phyloP scores from a whole-genome alignment of 306 rosid genomes.

The Corylus heterophylla region DNA sequence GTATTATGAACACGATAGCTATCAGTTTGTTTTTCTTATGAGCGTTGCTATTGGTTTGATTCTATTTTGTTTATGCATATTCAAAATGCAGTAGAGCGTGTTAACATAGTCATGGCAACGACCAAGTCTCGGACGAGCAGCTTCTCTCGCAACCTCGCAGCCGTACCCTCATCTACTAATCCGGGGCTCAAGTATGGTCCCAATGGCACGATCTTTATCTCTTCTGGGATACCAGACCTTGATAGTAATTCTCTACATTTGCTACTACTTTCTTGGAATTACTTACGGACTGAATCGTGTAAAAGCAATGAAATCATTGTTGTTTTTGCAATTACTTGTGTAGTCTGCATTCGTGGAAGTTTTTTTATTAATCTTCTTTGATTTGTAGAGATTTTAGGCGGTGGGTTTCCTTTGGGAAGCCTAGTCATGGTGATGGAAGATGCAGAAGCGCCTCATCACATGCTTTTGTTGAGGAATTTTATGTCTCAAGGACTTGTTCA shows the following conservation, averaged over 20 bases:
- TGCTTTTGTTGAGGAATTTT: constrained; percentile 89
- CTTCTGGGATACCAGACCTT: constrained; percentile 80
- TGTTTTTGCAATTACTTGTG: neutral
- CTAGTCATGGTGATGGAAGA: constrained; percentile 91
- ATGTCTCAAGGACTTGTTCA: constrained; percentile 91
- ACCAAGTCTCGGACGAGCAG: constrained; percentile 59
- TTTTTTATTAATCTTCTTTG: constrained; percentile 9
- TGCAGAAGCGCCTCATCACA: constrained; percentile 95
- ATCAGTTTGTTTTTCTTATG: neutral
- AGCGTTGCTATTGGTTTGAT: neutral
- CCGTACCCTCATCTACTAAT: constrained; percentile 41
- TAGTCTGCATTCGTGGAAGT: constrained; percentile 9
- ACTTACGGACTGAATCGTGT: neutral
- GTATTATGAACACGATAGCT: neutral
- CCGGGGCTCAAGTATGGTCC: constrained; percentile 79
- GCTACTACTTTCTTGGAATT: constrained; percentile 8
- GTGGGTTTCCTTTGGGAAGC: constrained; percentile 85
- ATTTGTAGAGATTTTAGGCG: constrained; percentile 73
- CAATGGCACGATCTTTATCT: constrained; percentile 66
- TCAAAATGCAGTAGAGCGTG: constrained; percentile 25
- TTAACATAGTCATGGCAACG: constrained; percentile 52
- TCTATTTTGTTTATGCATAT: neutral
- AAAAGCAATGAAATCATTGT: constrained; percentile 5
- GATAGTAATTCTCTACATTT: constrained; percentile 58
- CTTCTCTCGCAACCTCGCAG: constrained; percentile 68